phyloP scores from a whole-genome alignment of 495 filamentous ascomycete genomes.

The Extremus antarcticus region DNA sequence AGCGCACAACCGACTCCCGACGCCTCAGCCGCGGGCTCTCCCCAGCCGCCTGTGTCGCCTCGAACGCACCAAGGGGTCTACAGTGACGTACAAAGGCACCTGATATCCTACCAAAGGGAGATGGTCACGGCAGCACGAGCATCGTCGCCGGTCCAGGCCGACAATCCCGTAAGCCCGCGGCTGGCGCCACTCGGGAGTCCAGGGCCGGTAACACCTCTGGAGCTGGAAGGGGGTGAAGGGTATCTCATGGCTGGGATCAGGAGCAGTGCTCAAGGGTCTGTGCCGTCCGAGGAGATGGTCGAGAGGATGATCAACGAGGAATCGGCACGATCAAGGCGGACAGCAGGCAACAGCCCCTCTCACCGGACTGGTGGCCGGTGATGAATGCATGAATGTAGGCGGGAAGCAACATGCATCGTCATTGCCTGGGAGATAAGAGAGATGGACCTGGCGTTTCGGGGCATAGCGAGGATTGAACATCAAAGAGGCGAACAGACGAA shows the following conservation, averaged over 20 bases:
- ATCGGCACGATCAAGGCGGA: slow-evolving; percentile 14
- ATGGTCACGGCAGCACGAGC: slow-evolving; percentile 16
- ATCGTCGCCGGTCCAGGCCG: slow-evolving; percentile 1
- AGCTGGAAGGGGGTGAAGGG: slow-evolving; percentile 27
- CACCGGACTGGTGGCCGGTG: slow-evolving; percentile 8
- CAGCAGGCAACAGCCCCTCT: slow-evolving; percentile 20
- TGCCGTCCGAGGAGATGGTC: slow-evolving; percentile 15
- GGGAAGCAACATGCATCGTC: not conserved
- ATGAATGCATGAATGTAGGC: not conserved
- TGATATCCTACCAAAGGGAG: slow-evolving; percentile 30
- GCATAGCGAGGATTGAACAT: not conserved
- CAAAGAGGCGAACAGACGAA: not conserved
- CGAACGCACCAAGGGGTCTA: slow-evolving; percentile 23
- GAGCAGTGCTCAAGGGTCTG: not conserved
- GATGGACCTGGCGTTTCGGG: no score
- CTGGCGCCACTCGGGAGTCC: slow-evolving; percentile 30
- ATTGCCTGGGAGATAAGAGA: not conserved
- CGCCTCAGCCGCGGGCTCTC: slow-evolving; percentile 14
- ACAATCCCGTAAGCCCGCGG: slow-evolving; percentile 27
- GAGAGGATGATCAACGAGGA: slow-evolving; percentile 31
- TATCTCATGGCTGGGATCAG: slow-evolving; percentile 24
- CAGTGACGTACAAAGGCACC: slow-evolving; percentile 31
- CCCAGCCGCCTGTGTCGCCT: slow-evolving; percentile 25
- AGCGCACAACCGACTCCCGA: slow-evolving; percentile 22
- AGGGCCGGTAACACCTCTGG: slow-evolving; percentile 32